Base-by-base conservation (phyloP, 2,329 filamentous ascomycete genomes). In the Pleurostoma richardsiae region DNA sequence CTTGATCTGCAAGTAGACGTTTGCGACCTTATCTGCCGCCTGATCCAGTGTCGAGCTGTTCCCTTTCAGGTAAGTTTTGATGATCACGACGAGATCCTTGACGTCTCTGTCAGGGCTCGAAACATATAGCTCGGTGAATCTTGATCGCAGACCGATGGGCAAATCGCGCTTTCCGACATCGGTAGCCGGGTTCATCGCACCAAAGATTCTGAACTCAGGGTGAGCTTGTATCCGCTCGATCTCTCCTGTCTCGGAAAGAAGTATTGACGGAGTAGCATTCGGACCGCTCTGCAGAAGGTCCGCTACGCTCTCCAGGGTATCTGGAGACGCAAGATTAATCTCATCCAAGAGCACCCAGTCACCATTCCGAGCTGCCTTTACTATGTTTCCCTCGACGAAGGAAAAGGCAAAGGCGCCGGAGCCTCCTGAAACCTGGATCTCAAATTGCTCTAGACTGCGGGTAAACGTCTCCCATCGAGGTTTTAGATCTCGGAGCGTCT, bases 111-210 rank as follows among this genome's bases (percentile, higher is more conserved):
- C 94, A 0, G 94, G 92, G 55, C 90, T 94, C 46, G 89, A 83
- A 28, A 99, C 90, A 61, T 95, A 99, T 27, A 99, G 76, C 65
- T 99, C 94, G 0, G 94, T 97, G 61, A 99, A 99, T 42, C 91
- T 82, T 6, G 91, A 95, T 46, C 92, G 79, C 40, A 97, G 82
- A 2, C 92, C 91, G 46, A 88, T 83, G 1, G 92, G 90, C 11
- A 99, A 72, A 64, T 99, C 94, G 47, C 92, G 85, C 69, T 99
- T 99, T 50, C 95, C 94, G 47, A 96, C 84, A 70, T 99, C 94
- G 3, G 94, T 99, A 4, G 94, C 94, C 30, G 94, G 94, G 60
- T 99, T 99, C 94, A 99, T 99, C 29, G 95, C 94, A 44, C 89
- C 95, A 61, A 99, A 99, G 10, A 99, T 88, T 38, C 94, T 84